Evolutionary conservation across 75 land plant species (phyloP).

Genomic region (Picea glauca): DNA sequence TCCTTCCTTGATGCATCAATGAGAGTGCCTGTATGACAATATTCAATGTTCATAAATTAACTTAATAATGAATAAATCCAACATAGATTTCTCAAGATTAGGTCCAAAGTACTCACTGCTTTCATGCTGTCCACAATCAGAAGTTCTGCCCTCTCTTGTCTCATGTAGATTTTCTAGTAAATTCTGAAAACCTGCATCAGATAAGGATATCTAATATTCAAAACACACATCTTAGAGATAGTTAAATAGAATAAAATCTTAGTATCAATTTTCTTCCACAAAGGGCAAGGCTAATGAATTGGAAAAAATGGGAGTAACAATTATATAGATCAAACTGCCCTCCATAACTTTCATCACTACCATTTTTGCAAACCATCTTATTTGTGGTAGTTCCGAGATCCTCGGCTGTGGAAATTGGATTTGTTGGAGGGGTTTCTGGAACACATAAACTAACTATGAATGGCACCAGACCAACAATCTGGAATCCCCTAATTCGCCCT

Average conservation of each 20-base stretch:
- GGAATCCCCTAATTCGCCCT: too few species aligned
- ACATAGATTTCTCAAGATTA: not conserved
- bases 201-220: not conserved
- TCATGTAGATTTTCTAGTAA: slow-evolving; percentile 6
- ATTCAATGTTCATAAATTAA: not conserved
- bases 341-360: not conserved
- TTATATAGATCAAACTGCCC: not conserved
- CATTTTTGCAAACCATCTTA: not conserved
- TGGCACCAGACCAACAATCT: not conserved
- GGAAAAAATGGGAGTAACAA: not conserved
- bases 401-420: not conserved
- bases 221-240: not conserved
- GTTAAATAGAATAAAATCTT: not conserved
- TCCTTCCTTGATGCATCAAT: slow-evolving; percentile 8
- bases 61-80: not conserved
- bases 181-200: slow-evolving; percentile 5
- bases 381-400: not conserved
- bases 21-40: not conserved
- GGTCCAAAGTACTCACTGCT: slow-evolving; percentile 1
- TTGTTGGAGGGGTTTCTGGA: not conserved
- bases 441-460: not conserved
- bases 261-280: not conserved
- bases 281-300: not conserved
- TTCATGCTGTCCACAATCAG: not conserved
- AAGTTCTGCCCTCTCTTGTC: not conserved